Evolutionary conservation across 2,329 filamentous ascomycete genomes (phyloP).

Genomic region (Colletotrichum agaves): DNA sequence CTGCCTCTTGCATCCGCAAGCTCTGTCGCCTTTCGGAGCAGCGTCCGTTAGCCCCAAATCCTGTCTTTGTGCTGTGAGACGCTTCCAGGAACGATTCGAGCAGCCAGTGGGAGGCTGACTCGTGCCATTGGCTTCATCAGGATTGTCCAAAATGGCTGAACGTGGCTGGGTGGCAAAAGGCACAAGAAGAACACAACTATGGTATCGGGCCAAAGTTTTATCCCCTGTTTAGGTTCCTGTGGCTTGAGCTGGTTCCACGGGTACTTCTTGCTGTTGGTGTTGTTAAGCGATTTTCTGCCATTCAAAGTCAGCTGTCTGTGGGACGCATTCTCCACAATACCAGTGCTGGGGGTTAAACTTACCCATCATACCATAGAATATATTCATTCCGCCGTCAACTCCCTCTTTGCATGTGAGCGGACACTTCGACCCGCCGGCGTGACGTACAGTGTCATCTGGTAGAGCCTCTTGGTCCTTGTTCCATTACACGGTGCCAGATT

Average conservation of each 20-base stretch:
- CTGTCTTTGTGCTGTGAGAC: conserved; percentile 9
- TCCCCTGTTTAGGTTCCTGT: no score
- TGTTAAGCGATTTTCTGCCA: no score
- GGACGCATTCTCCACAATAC: no score
- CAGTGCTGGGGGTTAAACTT: no score
- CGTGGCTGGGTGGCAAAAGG: no score
- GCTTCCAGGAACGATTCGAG: conserved; percentile 1
- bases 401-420: not conserved
- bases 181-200: no score
- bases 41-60: conserved; percentile 30
- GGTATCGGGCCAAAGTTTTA: no score
- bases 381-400: not conserved
- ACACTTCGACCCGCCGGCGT: not conserved
- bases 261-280: no score
- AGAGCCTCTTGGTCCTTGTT: not conserved
- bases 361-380: no score
- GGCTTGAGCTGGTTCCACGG: no score
- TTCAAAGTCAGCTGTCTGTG: no score
- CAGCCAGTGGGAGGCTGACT: conserved; percentile 1
- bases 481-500: no score
- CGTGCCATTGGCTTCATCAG: not conserved
- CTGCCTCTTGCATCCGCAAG: not conserved
- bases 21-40: conserved; percentile 22
- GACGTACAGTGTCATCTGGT: not conserved
- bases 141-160: not conserved